Percentiles rank a stretch among this genome's conserved stretches.
These are phyloP conservation scores for Botrytis porri DNA, from an alignment of 2,329 filamentous ascomycete genomes.

Conservation along the genomic window DNA sequence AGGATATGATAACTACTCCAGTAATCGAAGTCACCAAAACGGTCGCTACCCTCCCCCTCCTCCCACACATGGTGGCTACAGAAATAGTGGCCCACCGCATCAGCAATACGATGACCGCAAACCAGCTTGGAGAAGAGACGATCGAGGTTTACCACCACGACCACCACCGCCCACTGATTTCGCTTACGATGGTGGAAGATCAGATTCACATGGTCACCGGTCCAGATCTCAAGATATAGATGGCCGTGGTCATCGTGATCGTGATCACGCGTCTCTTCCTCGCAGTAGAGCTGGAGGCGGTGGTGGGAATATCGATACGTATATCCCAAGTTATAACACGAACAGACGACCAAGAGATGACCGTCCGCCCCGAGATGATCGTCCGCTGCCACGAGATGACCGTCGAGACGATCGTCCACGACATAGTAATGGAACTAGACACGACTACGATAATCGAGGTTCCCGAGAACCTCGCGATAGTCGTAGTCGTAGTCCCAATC, in stretches of 20 bases:
- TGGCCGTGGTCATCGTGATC: slow-evolving; percentile 25
- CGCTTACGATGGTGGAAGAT: slow-evolving; percentile 32
- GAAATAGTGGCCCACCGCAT: slow-evolving; percentile 33
- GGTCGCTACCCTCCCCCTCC: slow-evolving; percentile 24
- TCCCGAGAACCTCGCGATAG: slow-evolving; percentile 38
- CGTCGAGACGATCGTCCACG: slow-evolving; percentile 32
- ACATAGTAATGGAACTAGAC: slow-evolving; percentile 40
- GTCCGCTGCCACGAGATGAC: slow-evolving; percentile 39
- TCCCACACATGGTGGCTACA: slow-evolving; percentile 28
- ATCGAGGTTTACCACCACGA: slow-evolving; percentile 35
- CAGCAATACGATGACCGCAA: slow-evolving; percentile 34
- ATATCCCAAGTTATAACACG: slow-evolving; percentile 48
- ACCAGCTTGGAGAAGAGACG: slow-evolving; percentile 36
- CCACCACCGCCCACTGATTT: slow-evolving; percentile 35
- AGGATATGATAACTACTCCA: slow-evolving; percentile 31
- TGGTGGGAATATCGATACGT: slow-evolving; percentile 44
- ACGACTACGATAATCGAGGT: slow-evolving; percentile 43
- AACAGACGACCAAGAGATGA: slow-evolving; percentile 37
- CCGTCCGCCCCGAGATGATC: slow-evolving; percentile 39
- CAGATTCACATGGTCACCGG: slow-evolving; percentile 42
- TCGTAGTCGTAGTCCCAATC: slow-evolving; percentile 43
- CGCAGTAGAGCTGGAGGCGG: slow-evolving; percentile 27
- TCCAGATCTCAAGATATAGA: slow-evolving; percentile 42
- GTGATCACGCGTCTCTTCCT: slow-evolving; percentile 22
- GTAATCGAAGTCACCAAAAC: slow-evolving; percentile 25